Evolutionary conservation across 345 rosid genomes (phyloP).

Genomic region (Arabis alpina): DNA sequence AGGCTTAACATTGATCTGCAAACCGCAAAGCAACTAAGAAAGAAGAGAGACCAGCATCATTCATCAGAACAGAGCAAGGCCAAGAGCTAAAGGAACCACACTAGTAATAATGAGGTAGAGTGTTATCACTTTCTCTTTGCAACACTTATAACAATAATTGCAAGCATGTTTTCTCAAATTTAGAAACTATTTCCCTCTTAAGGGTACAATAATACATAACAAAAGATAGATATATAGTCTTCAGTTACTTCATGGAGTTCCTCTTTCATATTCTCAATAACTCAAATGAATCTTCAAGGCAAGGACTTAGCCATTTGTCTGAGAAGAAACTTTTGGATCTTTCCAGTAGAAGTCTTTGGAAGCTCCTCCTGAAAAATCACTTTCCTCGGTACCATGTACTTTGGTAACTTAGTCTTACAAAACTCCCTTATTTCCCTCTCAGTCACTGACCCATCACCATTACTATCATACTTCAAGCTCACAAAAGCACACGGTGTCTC

Average conservation of each 20-base stretch:
- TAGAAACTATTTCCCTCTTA: slow-evolving; percentile 15
- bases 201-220: slow-evolving; percentile 22
- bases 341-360: slow-evolving; percentile 71
- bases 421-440: slow-evolving; percentile 59
- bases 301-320: slow-evolving; percentile 52
- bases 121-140: slow-evolving; percentile 6
- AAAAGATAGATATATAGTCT: background rate
- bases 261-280: slow-evolving; percentile 9
- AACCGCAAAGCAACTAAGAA: slow-evolving; percentile 52
- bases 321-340: slow-evolving; percentile 59
- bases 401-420: slow-evolving; percentile 57
- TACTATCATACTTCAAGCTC: slow-evolving; percentile 49
- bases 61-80: slow-evolving; percentile 50
- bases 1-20: slow-evolving; percentile 55
- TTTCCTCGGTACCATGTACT: slow-evolving; percentile 65
- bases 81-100: slow-evolving; percentile 1
- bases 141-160: background rate
- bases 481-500: slow-evolving; percentile 75
- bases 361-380: slow-evolving; percentile 60
- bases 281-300: slow-evolving; percentile 14
- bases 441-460: slow-evolving; percentile 22
- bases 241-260: background rate
- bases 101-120: slow-evolving; percentile 20
- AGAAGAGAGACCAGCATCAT: slow-evolving; percentile 64
- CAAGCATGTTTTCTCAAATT: slow-evolving; percentile 12